A percentile compares a stretch with the other conserved stretches of the same genome.
Evolutionary conservation across 2,329 filamentous ascomycete genomes (phyloP).

Genomic region (Penicillium sp.): DNA sequence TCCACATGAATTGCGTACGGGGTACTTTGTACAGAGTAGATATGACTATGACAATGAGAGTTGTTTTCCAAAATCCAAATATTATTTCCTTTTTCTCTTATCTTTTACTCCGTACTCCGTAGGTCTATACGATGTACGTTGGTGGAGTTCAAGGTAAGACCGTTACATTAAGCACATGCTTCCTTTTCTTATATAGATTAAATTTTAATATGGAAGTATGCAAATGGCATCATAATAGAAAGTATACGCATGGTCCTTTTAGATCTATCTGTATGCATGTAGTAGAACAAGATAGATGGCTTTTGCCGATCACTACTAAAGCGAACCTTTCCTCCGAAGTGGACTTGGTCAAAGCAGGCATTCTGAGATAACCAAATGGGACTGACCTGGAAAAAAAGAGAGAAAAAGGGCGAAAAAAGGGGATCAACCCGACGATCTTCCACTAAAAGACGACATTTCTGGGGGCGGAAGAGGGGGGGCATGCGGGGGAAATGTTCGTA

Average conservation of each 20-base stretch:
- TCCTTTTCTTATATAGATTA: too few relatives aligned
- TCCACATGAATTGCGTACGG: background rate
- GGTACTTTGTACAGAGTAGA: background rate
- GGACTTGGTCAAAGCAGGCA: background rate
- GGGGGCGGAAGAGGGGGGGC: slow-evolving; percentile 5
- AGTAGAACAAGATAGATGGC: too few relatives aligned
- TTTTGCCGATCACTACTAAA: slow-evolving; percentile 18
- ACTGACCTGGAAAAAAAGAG: slow-evolving; percentile 2
- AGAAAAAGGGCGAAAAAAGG: background rate
- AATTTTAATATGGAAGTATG: too few relatives aligned
- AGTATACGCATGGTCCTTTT: background rate
- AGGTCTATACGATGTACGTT: background rate
- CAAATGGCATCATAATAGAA: background rate
- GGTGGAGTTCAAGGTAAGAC: background rate
- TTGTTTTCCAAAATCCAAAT: background rate
- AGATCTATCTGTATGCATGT: too few relatives aligned
- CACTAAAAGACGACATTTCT: slow-evolving; percentile 5
- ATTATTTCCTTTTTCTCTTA: background rate
- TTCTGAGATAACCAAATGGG: background rate
- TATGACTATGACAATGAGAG: slow-evolving; percentile 2
- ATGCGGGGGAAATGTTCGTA: slow-evolving; percentile 4
- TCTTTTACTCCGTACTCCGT: background rate
- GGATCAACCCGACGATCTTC: slow-evolving; percentile 7
- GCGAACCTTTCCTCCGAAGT: slow-evolving; percentile 11
- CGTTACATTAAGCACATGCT: slow-evolving; percentile 1